phyloP scores from a whole-genome alignment of 2,329 filamentous ascomycete species.

The Tolypocladium pustulatum region DNA sequence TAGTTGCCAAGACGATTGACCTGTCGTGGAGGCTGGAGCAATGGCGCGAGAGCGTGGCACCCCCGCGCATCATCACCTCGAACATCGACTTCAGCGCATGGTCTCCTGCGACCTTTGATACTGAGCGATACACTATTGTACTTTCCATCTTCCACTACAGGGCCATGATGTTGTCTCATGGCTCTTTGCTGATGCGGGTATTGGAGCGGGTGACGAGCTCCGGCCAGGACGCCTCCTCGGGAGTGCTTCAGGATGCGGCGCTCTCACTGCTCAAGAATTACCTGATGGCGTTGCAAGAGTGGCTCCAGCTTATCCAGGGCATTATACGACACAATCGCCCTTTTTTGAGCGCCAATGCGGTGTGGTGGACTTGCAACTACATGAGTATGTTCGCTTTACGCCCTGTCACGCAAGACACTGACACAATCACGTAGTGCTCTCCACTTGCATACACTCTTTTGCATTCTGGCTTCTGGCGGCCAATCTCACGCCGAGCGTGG shows the following conservation, averaged over 20 bases:
- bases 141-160: constrained; percentile 6
- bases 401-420: background rate
- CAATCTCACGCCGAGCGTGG: constrained; percentile 3
- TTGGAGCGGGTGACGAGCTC: constrained; percentile 7
- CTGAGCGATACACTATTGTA: constrained; percentile 5
- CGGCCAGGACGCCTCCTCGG: constrained; percentile 1
- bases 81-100: constrained; percentile 3
- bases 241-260: constrained; percentile 7
- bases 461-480: constrained; percentile 13
- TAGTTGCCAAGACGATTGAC: constrained; percentile 8
- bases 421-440: constrained; percentile 9
- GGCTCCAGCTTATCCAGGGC: constrained; percentile 8
- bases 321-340: constrained; percentile 7
- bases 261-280: constrained; percentile 12
- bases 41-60: constrained; percentile 5
- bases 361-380: constrained; percentile 22
- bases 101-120: constrained; percentile 1
- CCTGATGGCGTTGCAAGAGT: constrained; percentile 8
- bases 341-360: constrained; percentile 14
- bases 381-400: constrained; percentile 9
- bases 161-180: constrained; percentile 3
- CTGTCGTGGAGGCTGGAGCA: constrained; percentile 8
- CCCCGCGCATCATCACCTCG: constrained; percentile 2
- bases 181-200: constrained; percentile 7
- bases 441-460: constrained; percentile 16